These are phyloP conservation scores for Raffaelea arxii DNA, from an alignment of 2,329 filamentous ascomycete genomes.

Conservation along the genomic window DNA sequence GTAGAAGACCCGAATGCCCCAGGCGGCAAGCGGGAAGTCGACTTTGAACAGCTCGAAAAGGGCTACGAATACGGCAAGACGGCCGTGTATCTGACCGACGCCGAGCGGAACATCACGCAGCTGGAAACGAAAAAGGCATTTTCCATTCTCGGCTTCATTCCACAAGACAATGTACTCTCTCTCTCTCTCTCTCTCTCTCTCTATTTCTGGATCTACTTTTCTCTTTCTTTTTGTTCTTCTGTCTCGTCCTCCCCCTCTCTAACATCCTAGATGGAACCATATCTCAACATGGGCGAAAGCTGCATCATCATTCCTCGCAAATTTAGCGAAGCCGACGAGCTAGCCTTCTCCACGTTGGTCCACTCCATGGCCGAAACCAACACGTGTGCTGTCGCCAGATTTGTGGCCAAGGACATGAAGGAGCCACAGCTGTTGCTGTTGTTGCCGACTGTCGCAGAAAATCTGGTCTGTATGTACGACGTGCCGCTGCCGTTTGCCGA, in stretches of 20 bases:
- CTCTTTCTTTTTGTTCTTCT: not conserved
- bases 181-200: no score
- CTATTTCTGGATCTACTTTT: not conserved
- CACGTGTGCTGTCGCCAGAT: constrained; percentile 74
- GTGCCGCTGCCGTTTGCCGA: constrained; percentile 87
- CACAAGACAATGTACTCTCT: constrained; percentile 50
- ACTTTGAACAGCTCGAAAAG: constrained; percentile 76
- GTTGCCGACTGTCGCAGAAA: constrained; percentile 66
- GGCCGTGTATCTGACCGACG: constrained; percentile 78
- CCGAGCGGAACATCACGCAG: constrained; percentile 81
- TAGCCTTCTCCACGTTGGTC: constrained; percentile 82
- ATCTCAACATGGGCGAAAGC: constrained; percentile 73
- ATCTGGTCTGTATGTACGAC: constrained; percentile 80
- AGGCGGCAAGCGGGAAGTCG: constrained; percentile 73
- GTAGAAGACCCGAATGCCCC: constrained; percentile 65
- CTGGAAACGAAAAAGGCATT: constrained; percentile 67
- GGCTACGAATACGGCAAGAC: constrained; percentile 92
- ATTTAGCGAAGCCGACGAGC: constrained; percentile 68
- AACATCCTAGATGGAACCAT: constrained; percentile 59
- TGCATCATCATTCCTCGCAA: constrained; percentile 70
- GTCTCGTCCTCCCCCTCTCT: not conserved
- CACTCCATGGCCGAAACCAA: constrained; percentile 79
- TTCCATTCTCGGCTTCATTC: constrained; percentile 80
- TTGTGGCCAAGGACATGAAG: constrained; percentile 77
- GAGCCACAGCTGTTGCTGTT: constrained; percentile 69